Conservation (phyloP, 345 rosid species). For the Eucalyptus marginata region DNA sequence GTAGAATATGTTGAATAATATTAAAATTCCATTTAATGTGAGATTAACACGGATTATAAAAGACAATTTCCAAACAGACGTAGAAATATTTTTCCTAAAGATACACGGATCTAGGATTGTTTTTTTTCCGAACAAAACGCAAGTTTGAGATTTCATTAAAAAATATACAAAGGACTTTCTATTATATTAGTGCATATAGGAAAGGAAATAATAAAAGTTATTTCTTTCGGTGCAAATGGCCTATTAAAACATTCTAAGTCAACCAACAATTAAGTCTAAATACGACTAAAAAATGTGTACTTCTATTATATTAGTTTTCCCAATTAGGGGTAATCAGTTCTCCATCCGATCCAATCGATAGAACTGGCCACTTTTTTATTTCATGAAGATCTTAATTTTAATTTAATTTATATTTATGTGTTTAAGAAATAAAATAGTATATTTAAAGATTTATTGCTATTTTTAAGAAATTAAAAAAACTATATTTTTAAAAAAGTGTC, state of each 20-base stretch:
- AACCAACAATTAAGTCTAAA: not conserved
- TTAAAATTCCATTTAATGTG: not conserved
- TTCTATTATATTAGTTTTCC: not conserved
- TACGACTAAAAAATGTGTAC: not conserved
- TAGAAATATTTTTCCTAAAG: not conserved
- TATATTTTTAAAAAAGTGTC: too few species aligned
- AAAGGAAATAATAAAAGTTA: not conserved
- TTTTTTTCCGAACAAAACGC: not conserved
- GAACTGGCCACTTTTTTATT: fast-evolving
- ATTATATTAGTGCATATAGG: not conserved
- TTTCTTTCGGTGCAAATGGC: not conserved
- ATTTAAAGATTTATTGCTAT: fast-evolving
- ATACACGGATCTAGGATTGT: not conserved
- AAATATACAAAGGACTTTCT: not conserved
- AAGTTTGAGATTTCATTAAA: not conserved
- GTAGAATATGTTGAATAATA: not conserved
- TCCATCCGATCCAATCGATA: fast-evolving
- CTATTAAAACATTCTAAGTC: not conserved
- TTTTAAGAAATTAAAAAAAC: fast-evolving
- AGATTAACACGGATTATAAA: not conserved
- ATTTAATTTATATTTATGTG: too few species aligned
- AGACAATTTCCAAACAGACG: not conserved
- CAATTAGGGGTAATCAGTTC: too few species aligned
- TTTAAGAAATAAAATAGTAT: too few species aligned
- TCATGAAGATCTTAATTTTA: too few species aligned